Conservation (phyloP, 2,329 filamentous ascomycete genomes). For the Fusarium pseudonygamai region DNA sequence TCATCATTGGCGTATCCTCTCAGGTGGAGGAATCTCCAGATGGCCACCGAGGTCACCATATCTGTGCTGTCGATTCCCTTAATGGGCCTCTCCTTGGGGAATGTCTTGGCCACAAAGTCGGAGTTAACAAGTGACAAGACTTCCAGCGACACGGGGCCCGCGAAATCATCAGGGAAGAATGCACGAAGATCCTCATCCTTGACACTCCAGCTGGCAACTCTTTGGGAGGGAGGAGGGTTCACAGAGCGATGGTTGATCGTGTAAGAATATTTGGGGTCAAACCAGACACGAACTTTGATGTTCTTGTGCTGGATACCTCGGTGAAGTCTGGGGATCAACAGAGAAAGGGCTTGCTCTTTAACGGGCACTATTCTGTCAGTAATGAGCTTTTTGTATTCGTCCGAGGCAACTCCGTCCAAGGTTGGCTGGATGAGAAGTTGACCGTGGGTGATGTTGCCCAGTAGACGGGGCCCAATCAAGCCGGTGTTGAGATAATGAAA, state of each 20-base stretch:
- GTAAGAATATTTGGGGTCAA: conserved; percentile 73
- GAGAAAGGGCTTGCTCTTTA: conserved; percentile 78
- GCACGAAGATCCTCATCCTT: conserved; percentile 65
- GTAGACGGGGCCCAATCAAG: conserved; percentile 79
- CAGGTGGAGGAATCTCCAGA: conserved; percentile 91
- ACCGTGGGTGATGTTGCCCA: conserved; percentile 84
- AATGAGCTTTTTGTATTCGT: conserved; percentile 83
- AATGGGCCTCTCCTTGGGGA: conserved; percentile 66
- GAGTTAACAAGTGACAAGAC: conserved; percentile 74
- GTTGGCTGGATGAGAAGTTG: conserved; percentile 84
- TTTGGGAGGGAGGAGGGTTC: conserved; percentile 58
- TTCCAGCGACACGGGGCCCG: conserved; percentile 61
- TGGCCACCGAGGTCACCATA: conserved; percentile 74
- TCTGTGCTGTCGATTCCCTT: conserved; percentile 73
- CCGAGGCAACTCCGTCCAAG: conserved; percentile 81
- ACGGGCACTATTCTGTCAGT: conserved; percentile 77
- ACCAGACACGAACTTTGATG: conserved; percentile 85
- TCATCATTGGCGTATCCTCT: conserved; percentile 83
- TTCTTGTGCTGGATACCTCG: conserved; percentile 84
- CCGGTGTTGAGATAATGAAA: conserved; percentile 90
- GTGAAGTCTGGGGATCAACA: conserved; percentile 82
- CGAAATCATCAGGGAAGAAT: conserved; percentile 55
- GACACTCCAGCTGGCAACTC: conserved; percentile 75
- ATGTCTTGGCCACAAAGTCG: conserved; percentile 75
- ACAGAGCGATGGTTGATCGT: conserved; percentile 70